Evolutionary conservation across 257 asterid species (phyloP).

Genomic region (Salvia rosmarinus): DNA sequence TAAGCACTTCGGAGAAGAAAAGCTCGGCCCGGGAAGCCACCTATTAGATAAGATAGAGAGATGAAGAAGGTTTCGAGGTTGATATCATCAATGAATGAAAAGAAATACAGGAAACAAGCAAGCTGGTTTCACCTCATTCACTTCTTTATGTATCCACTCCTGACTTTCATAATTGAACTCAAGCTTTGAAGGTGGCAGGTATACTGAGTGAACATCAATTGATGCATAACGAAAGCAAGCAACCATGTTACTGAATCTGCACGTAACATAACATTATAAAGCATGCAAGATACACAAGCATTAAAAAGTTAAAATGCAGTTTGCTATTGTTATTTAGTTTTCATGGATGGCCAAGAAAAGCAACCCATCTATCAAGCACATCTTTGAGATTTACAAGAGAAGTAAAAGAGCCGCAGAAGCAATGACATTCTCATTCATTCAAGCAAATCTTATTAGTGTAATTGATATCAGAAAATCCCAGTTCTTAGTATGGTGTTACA

Average conservation of each 20-base stretch:
- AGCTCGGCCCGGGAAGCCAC: slow-evolving; percentile 74
- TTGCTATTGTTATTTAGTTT: background rate
- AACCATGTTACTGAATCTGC: slow-evolving; percentile 93
- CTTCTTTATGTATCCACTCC: slow-evolving; percentile 78
- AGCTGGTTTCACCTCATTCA: slow-evolving; percentile 62
- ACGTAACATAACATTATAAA: slow-evolving; percentile 34
- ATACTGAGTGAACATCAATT: slow-evolving; percentile 89
- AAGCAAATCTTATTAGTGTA: background rate
- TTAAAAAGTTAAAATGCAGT: slow-evolving; percentile 7
- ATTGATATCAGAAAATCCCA: slow-evolving; percentile 3
- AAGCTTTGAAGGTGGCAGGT: slow-evolving; percentile 80
- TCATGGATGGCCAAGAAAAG: slow-evolving; percentile 10
- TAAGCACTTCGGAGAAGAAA: slow-evolving; percentile 79
- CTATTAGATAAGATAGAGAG: slow-evolving; percentile 46
- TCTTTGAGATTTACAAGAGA: slow-evolving; percentile 19
- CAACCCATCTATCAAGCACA: slow-evolving; percentile 8
- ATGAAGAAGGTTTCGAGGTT: slow-evolving; percentile 21
- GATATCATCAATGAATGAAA: background rate
- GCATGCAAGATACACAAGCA: slow-evolving; percentile 10
- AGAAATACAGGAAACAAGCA: slow-evolving; percentile 11
- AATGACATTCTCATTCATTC: slow-evolving; percentile 9
- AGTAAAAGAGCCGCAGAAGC: slow-evolving; percentile 13
- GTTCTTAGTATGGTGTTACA: background rate
- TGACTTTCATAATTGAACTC: slow-evolving; percentile 75
- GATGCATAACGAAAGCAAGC: slow-evolving; percentile 98